A percentile compares a stretch with the other conserved stretches of the same genome.
phyloP scores from a whole-genome alignment of 257 asterid genomes.

The Eucommia ulmoides region DNA sequence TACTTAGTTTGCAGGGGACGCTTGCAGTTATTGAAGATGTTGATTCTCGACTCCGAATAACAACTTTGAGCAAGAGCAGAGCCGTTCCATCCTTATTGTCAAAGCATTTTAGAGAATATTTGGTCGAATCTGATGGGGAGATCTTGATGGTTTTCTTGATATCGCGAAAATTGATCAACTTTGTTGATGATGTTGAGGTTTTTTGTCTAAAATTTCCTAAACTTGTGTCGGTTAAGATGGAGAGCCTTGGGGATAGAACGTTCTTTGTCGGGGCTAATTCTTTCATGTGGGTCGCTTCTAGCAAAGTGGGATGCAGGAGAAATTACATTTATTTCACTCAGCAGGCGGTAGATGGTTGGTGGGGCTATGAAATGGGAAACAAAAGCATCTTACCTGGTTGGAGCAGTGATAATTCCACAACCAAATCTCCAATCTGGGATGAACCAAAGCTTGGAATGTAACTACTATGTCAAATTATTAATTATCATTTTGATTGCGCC shows the following conservation, averaged over 20 bases:
- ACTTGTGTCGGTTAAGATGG: conserved; percentile 13
- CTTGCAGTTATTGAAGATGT: conserved; percentile 16
- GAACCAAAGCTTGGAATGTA: neutral
- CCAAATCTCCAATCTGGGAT: conserved; percentile 10
- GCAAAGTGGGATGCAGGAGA: conserved; percentile 20
- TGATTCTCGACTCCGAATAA: conserved; percentile 13
- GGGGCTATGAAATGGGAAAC: conserved; percentile 17
- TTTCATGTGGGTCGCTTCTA: conserved; percentile 15
- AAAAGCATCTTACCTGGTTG: conserved; percentile 10
- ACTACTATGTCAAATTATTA: neutral
- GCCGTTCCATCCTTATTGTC: conserved; percentile 17
- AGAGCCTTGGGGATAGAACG: conserved; percentile 16
- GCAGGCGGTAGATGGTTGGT: conserved; percentile 12
- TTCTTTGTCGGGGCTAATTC: conserved; percentile 18
- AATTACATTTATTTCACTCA: conserved; percentile 20
- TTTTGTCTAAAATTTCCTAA: conserved; percentile 5
- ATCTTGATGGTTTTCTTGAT: conserved; percentile 24
- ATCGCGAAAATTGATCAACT: conserved; percentile 3
- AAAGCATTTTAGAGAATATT: conserved; percentile 20
- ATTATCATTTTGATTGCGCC: neutral
- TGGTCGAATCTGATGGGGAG: conserved; percentile 21
- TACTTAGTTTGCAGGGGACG: conserved; percentile 24
- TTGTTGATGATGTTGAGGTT: conserved; percentile 22
- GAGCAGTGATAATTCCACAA: neutral
- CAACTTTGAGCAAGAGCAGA: conserved; percentile 9